Conservation (phyloP, 257 asterid species). For the Solanum tacnaense region DNA sequence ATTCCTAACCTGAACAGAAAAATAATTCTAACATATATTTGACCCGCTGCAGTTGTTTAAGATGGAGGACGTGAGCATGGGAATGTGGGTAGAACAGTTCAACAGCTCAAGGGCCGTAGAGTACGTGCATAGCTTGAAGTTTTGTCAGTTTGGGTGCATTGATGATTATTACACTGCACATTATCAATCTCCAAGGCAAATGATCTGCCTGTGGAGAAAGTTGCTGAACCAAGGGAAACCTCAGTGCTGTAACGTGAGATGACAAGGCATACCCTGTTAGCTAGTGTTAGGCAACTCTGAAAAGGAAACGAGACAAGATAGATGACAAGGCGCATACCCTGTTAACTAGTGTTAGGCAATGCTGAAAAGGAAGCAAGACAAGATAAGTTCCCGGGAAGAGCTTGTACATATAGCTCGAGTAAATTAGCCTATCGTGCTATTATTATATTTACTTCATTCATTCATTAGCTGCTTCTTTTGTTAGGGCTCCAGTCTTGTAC, state of each 20-base stretch:
- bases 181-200: conserved; percentile 90
- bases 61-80: conserved; percentile 99
- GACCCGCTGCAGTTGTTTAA: conserved; percentile 56
- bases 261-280: conserved; percentile 11
- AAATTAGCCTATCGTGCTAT: background rate
- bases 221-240: conserved; percentile 47
- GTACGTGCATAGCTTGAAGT: conserved; percentile 77
- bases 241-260: conserved; percentile 81
- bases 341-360: background rate
- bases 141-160: conserved; percentile 87
- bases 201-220: conserved; percentile 91
- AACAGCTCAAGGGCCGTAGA: conserved; percentile 52
- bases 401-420: conserved; percentile 1
- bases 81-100: conserved; percentile 91
- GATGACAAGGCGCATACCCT: conserved; percentile 28
- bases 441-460: background rate
- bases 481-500: background rate
- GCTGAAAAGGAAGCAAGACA: background rate
- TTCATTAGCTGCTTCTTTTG: background rate
- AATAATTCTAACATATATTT: background rate
- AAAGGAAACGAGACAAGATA: background rate
- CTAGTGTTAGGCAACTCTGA: background rate
- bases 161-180: conserved; percentile 78
- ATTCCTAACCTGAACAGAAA: background rate
- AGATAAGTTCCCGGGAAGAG: background rate